These are phyloP conservation scores for Chlorophyllum brunneum DNA, from an alignment of 768 basidiomycete genomes.

Conservation along the genomic window DNA sequence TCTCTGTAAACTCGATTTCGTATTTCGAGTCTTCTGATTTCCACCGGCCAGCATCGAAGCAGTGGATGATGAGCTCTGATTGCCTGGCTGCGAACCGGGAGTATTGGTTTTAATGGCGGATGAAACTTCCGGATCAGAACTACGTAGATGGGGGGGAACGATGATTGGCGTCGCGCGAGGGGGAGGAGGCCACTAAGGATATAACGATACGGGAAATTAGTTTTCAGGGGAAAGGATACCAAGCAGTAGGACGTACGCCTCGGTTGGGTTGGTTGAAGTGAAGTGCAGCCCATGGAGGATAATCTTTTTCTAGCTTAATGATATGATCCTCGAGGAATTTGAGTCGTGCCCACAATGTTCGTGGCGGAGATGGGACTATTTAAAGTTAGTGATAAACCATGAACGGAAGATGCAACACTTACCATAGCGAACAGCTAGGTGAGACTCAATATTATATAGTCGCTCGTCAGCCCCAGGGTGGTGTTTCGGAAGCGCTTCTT, in stretches of 20 bases:
- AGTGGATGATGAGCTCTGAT: not conserved
- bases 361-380: conserved; percentile 69
- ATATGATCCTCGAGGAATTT: conserved; percentile 77
- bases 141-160: conserved; percentile 60
- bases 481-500: conserved; percentile 22
- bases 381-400: not conserved
- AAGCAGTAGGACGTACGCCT: conserved; percentile 51
- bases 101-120: conserved; percentile 16
- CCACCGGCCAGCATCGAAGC: conserved; percentile 10
- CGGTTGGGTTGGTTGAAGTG: conserved; percentile 84
- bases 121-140: conserved; percentile 16
- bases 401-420: conserved; percentile 15
- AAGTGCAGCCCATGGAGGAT: conserved; percentile 85
- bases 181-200: conserved; percentile 74
- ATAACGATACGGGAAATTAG: not conserved
- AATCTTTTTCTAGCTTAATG: conserved; percentile 72
- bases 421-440: conserved; percentile 77
- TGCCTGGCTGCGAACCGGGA: conserved; percentile 6
- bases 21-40: conserved; percentile 33
- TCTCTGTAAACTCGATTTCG: conserved; percentile 60
- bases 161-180: conserved; percentile 76
- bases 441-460: conserved; percentile 62
- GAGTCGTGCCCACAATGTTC: conserved; percentile 58
- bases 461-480: conserved; percentile 66
- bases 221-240: not conserved